A percentile compares a stretch with the other conserved stretches of the same genome.
Conservation (phyloP, 257 asterid genomes). For the Fraxinus quadrangulata region DNA sequence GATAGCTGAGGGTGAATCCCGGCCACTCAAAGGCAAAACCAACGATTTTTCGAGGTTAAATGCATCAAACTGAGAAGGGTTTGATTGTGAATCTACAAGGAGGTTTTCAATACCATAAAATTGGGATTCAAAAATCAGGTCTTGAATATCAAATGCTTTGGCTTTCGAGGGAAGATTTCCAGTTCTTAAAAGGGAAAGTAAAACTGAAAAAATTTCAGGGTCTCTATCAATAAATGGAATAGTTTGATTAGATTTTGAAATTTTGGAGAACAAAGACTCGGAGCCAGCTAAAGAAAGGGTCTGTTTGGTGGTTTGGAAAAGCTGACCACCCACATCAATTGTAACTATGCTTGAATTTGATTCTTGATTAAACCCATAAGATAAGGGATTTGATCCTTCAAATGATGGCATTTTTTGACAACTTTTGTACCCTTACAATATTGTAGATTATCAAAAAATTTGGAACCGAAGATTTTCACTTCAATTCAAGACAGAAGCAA, state of each 20-base stretch:
- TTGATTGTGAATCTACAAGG: constrained; percentile 62
- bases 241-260: constrained; percentile 34
- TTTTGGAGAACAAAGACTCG: constrained; percentile 63
- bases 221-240: constrained; percentile 84
- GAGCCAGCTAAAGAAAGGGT: constrained; percentile 76
- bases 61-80: constrained; percentile 81
- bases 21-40: constrained; percentile 65
- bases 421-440: not conserved
- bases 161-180: constrained; percentile 91
- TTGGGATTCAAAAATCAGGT: constrained; percentile 73
- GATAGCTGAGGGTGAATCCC: constrained; percentile 80
- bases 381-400: constrained; percentile 42
- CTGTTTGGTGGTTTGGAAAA: constrained; percentile 88
- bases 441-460: not conserved
- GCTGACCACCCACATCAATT: constrained; percentile 92
- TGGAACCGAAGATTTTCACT: not conserved
- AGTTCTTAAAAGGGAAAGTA: constrained; percentile 84
- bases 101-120: constrained; percentile 79
- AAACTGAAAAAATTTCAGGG: constrained; percentile 75
- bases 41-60: constrained; percentile 70
- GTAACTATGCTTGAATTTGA: constrained; percentile 62
- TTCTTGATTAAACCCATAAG: constrained; percentile 33
- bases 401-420: constrained; percentile 67
- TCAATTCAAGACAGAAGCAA: not conserved
- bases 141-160: constrained; percentile 69